Base-by-base conservation (phyloP, 164 flowering plant species). In the Piper longum region DNA sequence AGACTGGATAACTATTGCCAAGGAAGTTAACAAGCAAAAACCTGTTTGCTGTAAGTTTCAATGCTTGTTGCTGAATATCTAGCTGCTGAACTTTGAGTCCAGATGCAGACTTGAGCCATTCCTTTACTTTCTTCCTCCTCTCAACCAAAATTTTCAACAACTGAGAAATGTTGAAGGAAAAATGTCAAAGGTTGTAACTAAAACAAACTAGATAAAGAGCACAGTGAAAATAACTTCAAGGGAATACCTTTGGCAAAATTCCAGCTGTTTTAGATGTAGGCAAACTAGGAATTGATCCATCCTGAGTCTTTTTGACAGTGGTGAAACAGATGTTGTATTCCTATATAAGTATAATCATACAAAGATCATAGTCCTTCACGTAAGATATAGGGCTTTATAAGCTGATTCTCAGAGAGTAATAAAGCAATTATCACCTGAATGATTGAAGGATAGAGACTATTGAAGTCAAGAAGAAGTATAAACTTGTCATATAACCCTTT, bases 31-130 rank as follows among this genome's bases (percentile, higher is more conserved):
- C 40, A 55, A 65, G 45, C 41, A 71, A 59, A 61, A 48, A 91
- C 99, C 97, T 95, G 71, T 95, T 95, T 69, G 99, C 99, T 58
- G 99, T 95, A 62, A 95, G 93, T 78, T 95, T 95, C 69, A 95
- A 83, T 36, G 99, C 99, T 81, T 91, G 99, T 73, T 95, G 99
- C 76, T 82, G 93, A 73, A 95, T 86, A 72, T 95, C 99, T 70
- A 84, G 74, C 73, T 95, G 97, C 74, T 83, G 93, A 68, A 70
- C 65, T 73, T 85, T 83, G 67, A 85, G 80, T 68, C 91, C 91
- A 0, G 92, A 71, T 68, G 87, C 91, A 57, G 64, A 81, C 70
- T 86, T 88, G 70, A 86, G 76, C 86, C 77, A 76, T 65, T 73
- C 62, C 76, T 95, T 95, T 3, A 87, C 97, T 75, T 59, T 77